phyloP scores from a whole-genome alignment of 805 yeast species.

The Blastobotrys terrestris region DNA sequence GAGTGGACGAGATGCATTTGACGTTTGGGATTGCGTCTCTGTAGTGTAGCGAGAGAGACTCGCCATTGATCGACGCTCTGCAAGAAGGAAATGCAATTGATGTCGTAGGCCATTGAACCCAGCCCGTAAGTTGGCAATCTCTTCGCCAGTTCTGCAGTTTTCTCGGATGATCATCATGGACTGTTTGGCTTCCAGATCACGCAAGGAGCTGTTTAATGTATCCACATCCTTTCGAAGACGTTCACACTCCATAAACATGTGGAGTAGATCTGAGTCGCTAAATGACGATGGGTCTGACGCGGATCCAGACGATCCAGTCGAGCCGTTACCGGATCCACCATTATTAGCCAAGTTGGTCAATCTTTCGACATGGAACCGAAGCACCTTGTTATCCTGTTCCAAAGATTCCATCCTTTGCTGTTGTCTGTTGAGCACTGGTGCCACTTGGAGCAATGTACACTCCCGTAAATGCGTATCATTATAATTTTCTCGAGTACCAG shows the following conservation, averaged over 20 bases:
- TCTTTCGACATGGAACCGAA: slow-evolving; percentile 26
- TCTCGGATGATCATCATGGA: slow-evolving; percentile 31
- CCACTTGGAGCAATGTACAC: slow-evolving; percentile 25
- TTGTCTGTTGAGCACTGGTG: slow-evolving; percentile 25
- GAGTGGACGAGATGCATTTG: background rate
- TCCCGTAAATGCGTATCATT: slow-evolving; percentile 17
- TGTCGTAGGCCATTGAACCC: slow-evolving; percentile 32
- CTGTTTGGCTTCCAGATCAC: slow-evolving; percentile 31
- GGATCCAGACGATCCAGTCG: background rate
- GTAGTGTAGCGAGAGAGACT: background rate
- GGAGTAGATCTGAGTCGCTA: slow-evolving; percentile 17
- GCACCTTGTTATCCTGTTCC: slow-evolving; percentile 29
- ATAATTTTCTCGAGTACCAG: slow-evolving; percentile 18
- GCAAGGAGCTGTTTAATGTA: slow-evolving; percentile 23
- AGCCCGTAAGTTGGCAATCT: slow-evolving; percentile 26
- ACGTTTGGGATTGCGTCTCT: background rate
- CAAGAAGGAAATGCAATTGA: slow-evolving; percentile 30
- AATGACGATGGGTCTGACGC: slow-evolving; percentile 5
- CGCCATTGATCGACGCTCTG: slow-evolving; percentile 24
- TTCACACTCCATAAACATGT: slow-evolving; percentile 28
- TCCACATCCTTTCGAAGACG: slow-evolving; percentile 31
- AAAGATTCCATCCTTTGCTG: slow-evolving; percentile 24
- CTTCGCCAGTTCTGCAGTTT: slow-evolving; percentile 29
- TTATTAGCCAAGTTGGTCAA: slow-evolving; percentile 8
- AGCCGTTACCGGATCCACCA: background rate